Base-by-base conservation (phyloP, 305 asterid genomes). In the Petunia hybrid region DNA sequence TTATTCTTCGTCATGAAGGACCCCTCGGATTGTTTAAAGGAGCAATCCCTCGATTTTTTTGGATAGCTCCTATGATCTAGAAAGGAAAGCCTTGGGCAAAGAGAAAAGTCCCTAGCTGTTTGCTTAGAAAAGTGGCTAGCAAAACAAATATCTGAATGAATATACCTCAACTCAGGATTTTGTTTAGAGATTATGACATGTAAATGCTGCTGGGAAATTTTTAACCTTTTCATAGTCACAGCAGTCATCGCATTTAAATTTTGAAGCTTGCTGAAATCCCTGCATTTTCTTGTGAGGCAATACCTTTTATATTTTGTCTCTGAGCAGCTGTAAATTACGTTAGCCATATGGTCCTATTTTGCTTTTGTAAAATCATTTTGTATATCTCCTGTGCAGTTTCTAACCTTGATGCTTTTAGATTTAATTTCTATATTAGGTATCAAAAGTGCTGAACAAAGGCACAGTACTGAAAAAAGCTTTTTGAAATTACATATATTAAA, bases 61-160 rank as follows among this genome's bases (percentile, higher is more conserved):
- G 99, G 98, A 91, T 95, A 10, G 99, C 99, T 71, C 99, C 99
- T 95, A 95, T 38, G 99, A 95, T 91, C 92, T 95, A 51, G 93
- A 94, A 4, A 89, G 88, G 80, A 95, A 94, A 85, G 98, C 98
- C 4, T 92, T 95, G 97, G 94, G 85, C 82, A 88, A 84, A 82
- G 93, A 91, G 55, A 91, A 87, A 73, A 81, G 85, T 12, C 84
- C 77, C 22, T 91, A 89, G 78, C 86, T 82, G 36, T 82, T 84
- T 80, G 82, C 87, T 76, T 93, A 73, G 45, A 73, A 48, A 73
- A 48, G 45, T 73, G 78, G 78, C 78, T 73, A 73, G 78, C 78
- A 73, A 45, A 46, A 48, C 60, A 31, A 13, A 40, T 22, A 22
- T 22, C 31, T 22, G 31, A 22, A 22, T 22, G 31, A 22, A 22